Percentiles rank a stretch among this genome's conserved stretches.
Conservation (phyloP, 352 stramenopile species). For the Phytophthora syringae region DNA sequence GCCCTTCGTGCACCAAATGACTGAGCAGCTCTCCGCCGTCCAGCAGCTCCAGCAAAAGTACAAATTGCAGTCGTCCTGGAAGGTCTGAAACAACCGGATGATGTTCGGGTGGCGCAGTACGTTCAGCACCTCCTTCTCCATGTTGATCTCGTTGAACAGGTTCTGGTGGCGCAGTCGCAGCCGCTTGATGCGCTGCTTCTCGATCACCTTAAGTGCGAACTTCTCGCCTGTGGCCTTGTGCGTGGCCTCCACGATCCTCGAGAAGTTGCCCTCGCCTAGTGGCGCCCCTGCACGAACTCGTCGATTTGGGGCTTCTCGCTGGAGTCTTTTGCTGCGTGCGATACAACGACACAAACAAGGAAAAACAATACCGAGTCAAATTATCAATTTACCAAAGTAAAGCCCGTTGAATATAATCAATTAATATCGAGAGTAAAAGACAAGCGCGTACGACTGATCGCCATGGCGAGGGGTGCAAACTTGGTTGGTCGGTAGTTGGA, state of each 20-base stretch:
- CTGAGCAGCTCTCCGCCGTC: conserved; percentile 93
- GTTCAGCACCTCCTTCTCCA: conserved; percentile 96
- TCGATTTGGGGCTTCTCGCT: conserved; percentile 73
- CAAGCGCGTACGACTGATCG: conserved; percentile 23
- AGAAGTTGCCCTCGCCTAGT: conserved; percentile 95
- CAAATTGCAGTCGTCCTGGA: conserved; percentile 95
- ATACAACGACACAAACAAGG: conserved; percentile 14
- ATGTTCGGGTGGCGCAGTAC: conserved; percentile 91
- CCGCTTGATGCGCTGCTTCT: conserved; percentile 89
- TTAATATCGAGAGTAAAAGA: neutral
- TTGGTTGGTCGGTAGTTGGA: neutral
- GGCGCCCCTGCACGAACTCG: conserved; percentile 71
- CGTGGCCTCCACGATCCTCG: conserved; percentile 87
- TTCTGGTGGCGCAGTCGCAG: conserved; percentile 95
- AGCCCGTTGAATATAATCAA: neutral
- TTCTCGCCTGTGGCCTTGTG: conserved; percentile 91
- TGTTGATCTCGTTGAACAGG: conserved; percentile 98
- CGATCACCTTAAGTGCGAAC: conserved; percentile 98
- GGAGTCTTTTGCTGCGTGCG: conserved; percentile 69
- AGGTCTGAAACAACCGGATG: conserved; percentile 95
- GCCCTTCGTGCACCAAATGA: conserved; percentile 83
- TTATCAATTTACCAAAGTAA: neutral
- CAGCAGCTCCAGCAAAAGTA: conserved; percentile 97
- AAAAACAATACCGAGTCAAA: conserved; percentile 2
- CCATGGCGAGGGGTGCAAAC: conserved; percentile 1